These are phyloP conservation scores for Naegleria lovaniensis DNA, from an alignment of 208 protist species.

Conservation along the genomic window DNA sequence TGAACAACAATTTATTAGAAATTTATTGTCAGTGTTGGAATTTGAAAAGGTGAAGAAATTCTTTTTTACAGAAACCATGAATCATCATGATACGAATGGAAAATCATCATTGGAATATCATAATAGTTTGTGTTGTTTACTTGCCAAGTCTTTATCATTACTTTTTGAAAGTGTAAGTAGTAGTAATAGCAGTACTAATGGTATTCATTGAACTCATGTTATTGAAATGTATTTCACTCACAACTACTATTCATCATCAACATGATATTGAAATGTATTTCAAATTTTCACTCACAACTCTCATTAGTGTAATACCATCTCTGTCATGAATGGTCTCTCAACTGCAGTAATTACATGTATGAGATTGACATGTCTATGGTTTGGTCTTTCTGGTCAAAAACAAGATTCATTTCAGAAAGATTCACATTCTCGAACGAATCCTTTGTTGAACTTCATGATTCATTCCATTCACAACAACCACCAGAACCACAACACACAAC, in stretches of 20 bases:
- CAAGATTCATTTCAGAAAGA: no score
- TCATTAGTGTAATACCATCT: background rate
- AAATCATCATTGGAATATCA: background rate
- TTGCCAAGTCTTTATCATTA: background rate
- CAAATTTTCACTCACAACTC: no score
- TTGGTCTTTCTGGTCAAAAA: background rate
- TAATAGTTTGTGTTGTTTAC: background rate
- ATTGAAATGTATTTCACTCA: no score
- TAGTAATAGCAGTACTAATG: no score
- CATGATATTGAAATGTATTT: no score
- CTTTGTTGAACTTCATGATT: no score
- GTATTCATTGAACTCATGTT: no score
- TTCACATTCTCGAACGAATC: no score
- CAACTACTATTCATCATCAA: no score
- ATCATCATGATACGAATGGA: no score
- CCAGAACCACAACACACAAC: no score
- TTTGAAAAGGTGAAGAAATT: background rate
- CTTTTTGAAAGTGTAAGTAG: slow-evolving; percentile 2
- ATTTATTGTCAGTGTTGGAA: background rate
- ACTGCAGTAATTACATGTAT: background rate
- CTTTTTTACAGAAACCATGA: background rate
- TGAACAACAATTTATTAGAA: background rate
- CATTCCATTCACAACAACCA: no score
- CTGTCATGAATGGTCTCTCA: background rate
- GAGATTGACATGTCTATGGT: background rate